Evolutionary conservation across 2,329 filamentous ascomycete species (phyloP).

Genomic region (Sporothrix euskadiensis): DNA sequence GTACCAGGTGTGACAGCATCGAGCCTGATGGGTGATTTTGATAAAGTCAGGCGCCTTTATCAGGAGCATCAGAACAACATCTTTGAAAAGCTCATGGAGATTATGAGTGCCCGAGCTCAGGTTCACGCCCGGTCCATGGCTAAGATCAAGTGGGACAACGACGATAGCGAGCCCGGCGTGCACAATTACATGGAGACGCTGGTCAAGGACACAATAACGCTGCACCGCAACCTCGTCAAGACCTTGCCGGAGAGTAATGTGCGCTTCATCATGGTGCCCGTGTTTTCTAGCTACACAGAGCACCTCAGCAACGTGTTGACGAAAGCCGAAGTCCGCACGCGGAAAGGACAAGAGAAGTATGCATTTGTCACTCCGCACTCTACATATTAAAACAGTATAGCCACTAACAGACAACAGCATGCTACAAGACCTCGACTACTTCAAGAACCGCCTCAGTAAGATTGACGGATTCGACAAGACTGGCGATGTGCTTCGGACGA

Average conservation of each 20-base stretch:
- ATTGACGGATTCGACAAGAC: conserved; percentile 77
- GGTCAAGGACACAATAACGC: conserved; percentile 78
- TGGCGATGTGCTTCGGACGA: conserved; percentile 66
- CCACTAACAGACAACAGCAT: conserved; percentile 57
- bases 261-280: conserved; percentile 79
- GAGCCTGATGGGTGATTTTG: conserved; percentile 75
- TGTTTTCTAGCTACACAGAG: conserved; percentile 78
- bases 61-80: conserved; percentile 91
- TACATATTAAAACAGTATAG: background rate
- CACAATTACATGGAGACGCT: conserved; percentile 84
- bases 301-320: conserved; percentile 73
- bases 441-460: conserved; percentile 69
- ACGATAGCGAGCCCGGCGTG: conserved; percentile 40
- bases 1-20: conserved; percentile 47
- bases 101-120: conserved; percentile 77
- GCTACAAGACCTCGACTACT: conserved; percentile 71
- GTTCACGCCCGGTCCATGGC: conserved; percentile 74
- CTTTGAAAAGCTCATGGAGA: conserved; percentile 89
- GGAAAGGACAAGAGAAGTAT: conserved; percentile 70
- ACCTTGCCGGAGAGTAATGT: conserved; percentile 77
- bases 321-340: conserved; percentile 64
- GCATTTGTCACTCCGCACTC: conserved; percentile 36
- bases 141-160: conserved; percentile 70
- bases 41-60: conserved; percentile 78
- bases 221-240: conserved; percentile 81